Evolutionary conservation across 78 protist genomes (phyloP), one percentile per base, ranked within the genome.

Genomic region (Dictyostelium capitatum): DNA sequence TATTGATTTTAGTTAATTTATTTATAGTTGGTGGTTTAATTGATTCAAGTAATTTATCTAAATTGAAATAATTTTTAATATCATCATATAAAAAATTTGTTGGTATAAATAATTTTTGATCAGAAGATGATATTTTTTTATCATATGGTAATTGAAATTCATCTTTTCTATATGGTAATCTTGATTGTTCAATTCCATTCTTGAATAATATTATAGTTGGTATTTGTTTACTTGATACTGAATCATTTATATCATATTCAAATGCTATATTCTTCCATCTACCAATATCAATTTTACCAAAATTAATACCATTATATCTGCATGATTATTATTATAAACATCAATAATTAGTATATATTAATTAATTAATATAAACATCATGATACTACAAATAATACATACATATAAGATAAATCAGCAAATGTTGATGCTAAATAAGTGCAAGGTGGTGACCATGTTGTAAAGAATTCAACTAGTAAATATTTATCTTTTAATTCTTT

Each of bases 401-500:
- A 83, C 47, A 50, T 12, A 17, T 30, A 47, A 20, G 90, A 70
- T 70, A 83, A 41, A 51, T 46, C 48, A n/a, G 79, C n/a, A 43
- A 83, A 72, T 30, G 80, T 69, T 11, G 90, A 54, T 6, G 90
- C 67, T 17, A 83, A 54, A 70, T 83, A 83, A 14, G 69, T 72
- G n/a, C 82, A 83, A 25, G 51, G 77, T 50, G 90, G 90, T 14
- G 90, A 83, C 90, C 90, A 83, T 28, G 77, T 30, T 69, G 90
- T 77, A 83, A 41, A 83, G 32, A 83, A 54, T 72, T 46, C 51
- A 4, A 83, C 32, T n/a, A 83, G 56, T 14, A 19, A 12, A 54
- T 54, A 53, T 54, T 54, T 32, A 48, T 78, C 69, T 47, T 54
- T 54, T 14, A 28, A 12, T 47, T 81, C 72, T 25, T 64, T 46